A percentile compares a stretch with the other conserved stretches of the same genome.
Conservation (phyloP, 306 rosid genomes). For the Rosa chinensis region DNA sequence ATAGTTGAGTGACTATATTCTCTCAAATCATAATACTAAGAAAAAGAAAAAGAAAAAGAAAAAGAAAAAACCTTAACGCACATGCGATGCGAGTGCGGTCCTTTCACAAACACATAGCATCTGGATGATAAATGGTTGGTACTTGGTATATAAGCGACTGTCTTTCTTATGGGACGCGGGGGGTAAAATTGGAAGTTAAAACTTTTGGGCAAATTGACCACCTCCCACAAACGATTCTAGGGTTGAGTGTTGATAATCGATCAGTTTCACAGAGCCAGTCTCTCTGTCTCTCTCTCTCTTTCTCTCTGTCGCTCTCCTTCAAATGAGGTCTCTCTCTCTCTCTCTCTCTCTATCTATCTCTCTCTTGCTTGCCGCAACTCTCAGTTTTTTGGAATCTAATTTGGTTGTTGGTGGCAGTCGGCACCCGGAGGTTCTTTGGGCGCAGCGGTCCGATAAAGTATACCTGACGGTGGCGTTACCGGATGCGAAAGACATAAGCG, state of each 20-base stretch:
- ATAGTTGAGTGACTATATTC: too few relatives aligned
- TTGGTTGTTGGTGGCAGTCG: constrained; percentile 37
- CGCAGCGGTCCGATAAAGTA: constrained; percentile 83
- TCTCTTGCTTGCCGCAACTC: background rate
- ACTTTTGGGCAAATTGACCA: too few relatives aligned
- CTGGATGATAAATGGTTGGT: too few relatives aligned
- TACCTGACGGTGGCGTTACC: constrained; percentile 80
- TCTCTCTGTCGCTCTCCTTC: background rate
- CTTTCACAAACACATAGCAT: too few relatives aligned
- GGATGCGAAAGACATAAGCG: constrained; percentile 73
- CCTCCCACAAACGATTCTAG: background rate
- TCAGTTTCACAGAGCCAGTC: too few relatives aligned
- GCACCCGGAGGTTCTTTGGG: constrained; percentile 92
- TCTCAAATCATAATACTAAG: too few relatives aligned
- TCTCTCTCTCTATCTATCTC: background rate
- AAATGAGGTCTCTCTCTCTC: background rate
- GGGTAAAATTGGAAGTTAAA: background rate
- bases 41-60: too few relatives aligned
- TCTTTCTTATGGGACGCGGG: background rate
- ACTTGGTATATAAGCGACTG: too few relatives aligned
- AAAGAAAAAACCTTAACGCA: too few relatives aligned
- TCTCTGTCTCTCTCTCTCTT: too few relatives aligned
- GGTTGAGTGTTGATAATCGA: background rate
- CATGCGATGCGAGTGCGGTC: too few relatives aligned
- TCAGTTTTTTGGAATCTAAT: too few relatives aligned